These are phyloP conservation scores for Candida boleticola DNA, from an alignment of 805 yeast genomes.

Conservation along the genomic window DNA sequence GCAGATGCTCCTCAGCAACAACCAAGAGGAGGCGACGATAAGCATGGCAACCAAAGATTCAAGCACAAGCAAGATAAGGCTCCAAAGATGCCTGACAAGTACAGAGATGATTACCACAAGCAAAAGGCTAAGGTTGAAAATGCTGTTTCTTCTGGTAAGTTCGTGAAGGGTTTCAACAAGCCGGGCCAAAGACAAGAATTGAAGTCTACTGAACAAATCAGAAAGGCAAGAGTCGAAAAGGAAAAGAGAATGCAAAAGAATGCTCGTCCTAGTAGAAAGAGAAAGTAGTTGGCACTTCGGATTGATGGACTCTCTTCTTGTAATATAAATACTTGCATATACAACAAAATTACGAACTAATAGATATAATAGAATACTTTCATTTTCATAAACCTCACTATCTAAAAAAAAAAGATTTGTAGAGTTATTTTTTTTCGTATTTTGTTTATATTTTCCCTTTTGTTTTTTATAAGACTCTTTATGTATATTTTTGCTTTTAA, in stretches of 20 bases:
- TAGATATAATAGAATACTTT: too few relatives aligned
- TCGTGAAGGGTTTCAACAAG: conserved; percentile 63
- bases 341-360: too few relatives aligned
- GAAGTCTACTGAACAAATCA: conserved; percentile 67
- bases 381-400: too few relatives aligned
- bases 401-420: too few relatives aligned
- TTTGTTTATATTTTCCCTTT: too few relatives aligned
- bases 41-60: conserved; percentile 41
- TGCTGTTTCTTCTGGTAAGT: conserved; percentile 73
- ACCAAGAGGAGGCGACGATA: conserved; percentile 13
- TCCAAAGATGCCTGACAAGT: conserved; percentile 89
- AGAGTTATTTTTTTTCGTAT: too few relatives aligned
- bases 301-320: not conserved
- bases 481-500: not conserved
- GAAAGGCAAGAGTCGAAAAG: conserved; percentile 67
- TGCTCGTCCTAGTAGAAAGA: conserved; percentile 60
- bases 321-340: too few relatives aligned
- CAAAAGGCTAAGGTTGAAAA: conserved; percentile 80
- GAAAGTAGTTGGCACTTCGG: conserved; percentile 13
- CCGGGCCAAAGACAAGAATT: conserved; percentile 56
- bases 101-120: conserved; percentile 77
- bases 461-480: not conserved
- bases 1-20: conserved; percentile 33
- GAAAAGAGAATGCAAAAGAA: conserved; percentile 82
- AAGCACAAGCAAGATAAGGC: conserved; percentile 74